These are phyloP conservation scores for Penicillium dipodomyicola DNA, from an alignment of 495 filamentous ascomycete genomes.

Conservation along the genomic window DNA sequence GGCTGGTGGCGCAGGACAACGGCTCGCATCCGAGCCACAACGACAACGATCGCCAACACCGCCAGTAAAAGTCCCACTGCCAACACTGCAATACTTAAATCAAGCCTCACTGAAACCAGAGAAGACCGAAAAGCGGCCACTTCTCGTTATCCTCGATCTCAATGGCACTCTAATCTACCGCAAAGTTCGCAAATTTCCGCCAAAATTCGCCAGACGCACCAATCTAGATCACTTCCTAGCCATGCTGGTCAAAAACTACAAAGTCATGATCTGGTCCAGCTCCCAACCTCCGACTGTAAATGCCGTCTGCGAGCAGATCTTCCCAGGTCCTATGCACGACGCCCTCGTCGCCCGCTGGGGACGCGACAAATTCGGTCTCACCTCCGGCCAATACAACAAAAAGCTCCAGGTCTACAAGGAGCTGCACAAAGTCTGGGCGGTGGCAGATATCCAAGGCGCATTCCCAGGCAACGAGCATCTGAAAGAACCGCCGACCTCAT, in stretches of 20 bases:
- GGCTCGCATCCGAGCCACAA: background rate
- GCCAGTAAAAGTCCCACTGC: constrained; percentile 27
- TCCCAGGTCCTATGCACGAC: constrained; percentile 35
- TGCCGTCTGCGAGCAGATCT: constrained; percentile 55
- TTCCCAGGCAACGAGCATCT: constrained; percentile 39
- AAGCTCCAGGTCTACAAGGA: constrained; percentile 88
- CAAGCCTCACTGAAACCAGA: constrained; percentile 37
- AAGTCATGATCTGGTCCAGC: constrained; percentile 88
- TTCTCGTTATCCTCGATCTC: constrained; percentile 85
- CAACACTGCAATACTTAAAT: constrained; percentile 44
- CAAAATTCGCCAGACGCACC: constrained; percentile 58
- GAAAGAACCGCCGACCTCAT: background rate
- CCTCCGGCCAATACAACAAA: constrained; percentile 55
- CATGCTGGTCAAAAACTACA: constrained; percentile 64
- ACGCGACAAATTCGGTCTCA: constrained; percentile 74
- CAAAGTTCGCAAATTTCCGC: constrained; percentile 47
- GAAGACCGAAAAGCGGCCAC: constrained; percentile 34
- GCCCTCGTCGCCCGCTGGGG: constrained; percentile 70
- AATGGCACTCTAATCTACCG: constrained; percentile 88
- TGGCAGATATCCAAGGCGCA: constrained; percentile 46
- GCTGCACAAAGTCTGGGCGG: constrained; percentile 67
- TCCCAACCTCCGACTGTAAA: constrained; percentile 68
- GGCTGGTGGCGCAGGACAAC: background rate
- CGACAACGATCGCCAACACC: constrained; percentile 19
- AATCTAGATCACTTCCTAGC: constrained; percentile 62